A percentile compares a stretch with the other conserved stretches of the same genome.
These are phyloP conservation scores for Sporobolomyces roseus DNA, from an alignment of 768 basidiomycete genomes.

Conservation along the genomic window DNA sequence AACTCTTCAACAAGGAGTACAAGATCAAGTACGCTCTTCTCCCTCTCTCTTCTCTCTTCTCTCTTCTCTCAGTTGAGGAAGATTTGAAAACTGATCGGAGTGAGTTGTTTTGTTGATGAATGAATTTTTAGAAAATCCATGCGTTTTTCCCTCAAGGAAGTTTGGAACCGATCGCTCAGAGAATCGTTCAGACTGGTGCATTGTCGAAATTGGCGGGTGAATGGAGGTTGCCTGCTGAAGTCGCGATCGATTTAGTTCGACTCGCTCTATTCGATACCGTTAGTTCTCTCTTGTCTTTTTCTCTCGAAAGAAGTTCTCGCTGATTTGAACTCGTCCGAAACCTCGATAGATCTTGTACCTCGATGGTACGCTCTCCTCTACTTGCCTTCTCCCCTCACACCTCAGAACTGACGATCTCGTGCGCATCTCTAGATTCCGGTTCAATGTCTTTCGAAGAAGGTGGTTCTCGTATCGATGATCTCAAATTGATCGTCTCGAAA, in stretches of 20 bases:
- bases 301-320: too few relatives aligned
- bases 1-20: constrained; percentile 26
- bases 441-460: constrained; percentile 50
- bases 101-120: too few relatives aligned
- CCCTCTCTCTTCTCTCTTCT: too few relatives aligned
- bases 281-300: constrained; percentile 32
- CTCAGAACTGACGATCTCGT: too few relatives aligned
- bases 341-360: too few relatives aligned
- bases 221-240: constrained; percentile 51
- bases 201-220: constrained; percentile 49
- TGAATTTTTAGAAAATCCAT: too few relatives aligned
- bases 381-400: too few relatives aligned
- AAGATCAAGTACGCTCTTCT: too few relatives aligned
- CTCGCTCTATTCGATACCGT: constrained; percentile 50
- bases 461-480: constrained; percentile 52
- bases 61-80: too few relatives aligned
- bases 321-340: too few relatives aligned
- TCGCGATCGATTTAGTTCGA: constrained; percentile 52
- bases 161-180: constrained; percentile 50
- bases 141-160: constrained; percentile 52
- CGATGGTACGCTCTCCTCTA: too few relatives aligned
- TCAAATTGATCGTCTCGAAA: constrained; percentile 47
- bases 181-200: constrained; percentile 49
- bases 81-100: too few relatives aligned
- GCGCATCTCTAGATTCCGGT: constrained; percentile 6